Base-by-base conservation (phyloP, 345 rosid species). In the Hirschfeldia incana region DNA sequence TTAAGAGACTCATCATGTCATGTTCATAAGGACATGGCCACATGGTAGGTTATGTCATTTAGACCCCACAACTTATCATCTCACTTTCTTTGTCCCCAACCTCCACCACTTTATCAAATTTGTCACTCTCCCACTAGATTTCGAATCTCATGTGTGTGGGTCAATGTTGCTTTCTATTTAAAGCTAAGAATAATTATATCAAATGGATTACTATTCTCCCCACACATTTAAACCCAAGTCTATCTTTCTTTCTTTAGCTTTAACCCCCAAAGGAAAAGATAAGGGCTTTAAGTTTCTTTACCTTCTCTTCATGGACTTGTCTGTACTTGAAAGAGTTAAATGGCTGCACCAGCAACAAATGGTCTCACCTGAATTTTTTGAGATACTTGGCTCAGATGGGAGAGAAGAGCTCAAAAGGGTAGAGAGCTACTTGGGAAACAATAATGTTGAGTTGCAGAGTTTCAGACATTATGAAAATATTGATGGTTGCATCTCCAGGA, bases 401-500 rank as follows among this genome's bases (percentile, higher is more conserved):
- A 80, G 76, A 80, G 83, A 74, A 69, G 75, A 74, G 70, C 71
- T 74, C 29, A 74, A 39, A 57, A 80, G 76, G 7, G 67, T 39
- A 42, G 75, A 74, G 78, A 68, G 26, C 63, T 79, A 74, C 37
- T 74, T 79, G 75, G 80, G 78, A 36, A 61, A 74, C 75, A 78
- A 71, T 37, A 69, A 76, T 66, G 76, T 66, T 76, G 78, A 67
- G 59, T 21, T 81, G 65, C 79, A 78, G 28, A 75, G 80, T 44
- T 77, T 79, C 73, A 72, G 76, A 46, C 55, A 77, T 77, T 75
- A 71, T 44, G 82, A 68, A 74, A 77, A 80, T 55, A 66, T 78
- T 39, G 84, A 80, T 81, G 83, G 77, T 27, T 75, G 86, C 77
- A 67, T 83, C 65, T 82, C 85, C 9, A 76, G 83, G 51, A 87